Evolutionary conservation across 2,329 filamentous ascomycete species (phyloP), one percentile per base, ranked within the genome.

Genomic region (Diaporthe batatas): DNA sequence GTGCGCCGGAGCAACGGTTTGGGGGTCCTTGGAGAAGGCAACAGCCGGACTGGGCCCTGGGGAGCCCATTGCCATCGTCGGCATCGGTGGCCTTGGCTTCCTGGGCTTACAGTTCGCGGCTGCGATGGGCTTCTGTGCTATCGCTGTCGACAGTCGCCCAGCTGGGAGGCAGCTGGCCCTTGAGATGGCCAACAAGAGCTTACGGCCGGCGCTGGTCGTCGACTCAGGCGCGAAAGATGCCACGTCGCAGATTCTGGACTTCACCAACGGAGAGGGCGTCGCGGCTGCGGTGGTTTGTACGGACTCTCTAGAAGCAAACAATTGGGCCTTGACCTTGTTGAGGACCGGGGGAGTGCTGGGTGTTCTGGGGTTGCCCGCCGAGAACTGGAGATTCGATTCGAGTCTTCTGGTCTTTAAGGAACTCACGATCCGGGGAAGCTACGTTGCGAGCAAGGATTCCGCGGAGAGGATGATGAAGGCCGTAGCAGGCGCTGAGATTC

Each of bases 361-460:
- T 21, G 32, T 67, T 2, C 8, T 67, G n/a, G 62, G 62, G 5
- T 29, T 67, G 32, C 62, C 62, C 4, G 47, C 62, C 4, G 47
- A 67, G 14, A 36, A 53, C 6, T 67, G 62, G 62, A 53, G 47
- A 16, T 67, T 67, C 8, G 62, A 67, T 23, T 21, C 62, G 8
- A 67, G 47, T 4, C 8, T 39, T 16, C 4, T 67, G 7, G 62
- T 67, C 1, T 67, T 67, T 32, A 67, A 67, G 10, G 62, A 67
- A n/a, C 47, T 67, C n/a, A 67, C 62, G 16, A 39, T 67, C 10
- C 62, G 47, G 21, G 62, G 62, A 25, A 67, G 62, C 32, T 67
- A 67, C 21, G 62, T 67, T 25, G 47, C 62, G 6, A 67, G 62
- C 14, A 51, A 34, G 8, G n/a, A 25, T 53, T 53, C 47, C 6